A percentile compares a stretch with the other conserved stretches of the same genome.
Conservation (phyloP, 805 yeast genomes). For the Lachancea quebecensis region DNA sequence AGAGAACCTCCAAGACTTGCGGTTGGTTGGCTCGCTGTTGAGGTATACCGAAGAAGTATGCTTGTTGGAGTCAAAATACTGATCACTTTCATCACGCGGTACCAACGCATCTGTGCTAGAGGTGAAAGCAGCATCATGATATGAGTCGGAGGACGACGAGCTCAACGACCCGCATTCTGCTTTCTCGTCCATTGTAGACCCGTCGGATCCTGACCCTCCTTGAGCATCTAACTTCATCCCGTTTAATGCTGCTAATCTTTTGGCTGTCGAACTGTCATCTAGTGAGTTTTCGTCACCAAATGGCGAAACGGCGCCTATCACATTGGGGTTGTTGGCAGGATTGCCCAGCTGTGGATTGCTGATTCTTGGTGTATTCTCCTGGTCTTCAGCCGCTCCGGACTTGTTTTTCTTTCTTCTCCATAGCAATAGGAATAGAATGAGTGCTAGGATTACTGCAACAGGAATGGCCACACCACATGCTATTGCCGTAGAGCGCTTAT, state of each 20-base stretch:
- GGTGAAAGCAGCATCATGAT: conserved; percentile 36
- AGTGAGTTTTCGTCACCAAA: conserved; percentile 23
- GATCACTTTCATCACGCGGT: conserved; percentile 22
- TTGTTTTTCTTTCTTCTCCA: conserved; percentile 39
- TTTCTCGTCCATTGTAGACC: conserved; percentile 33
- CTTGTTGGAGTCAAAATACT: conserved; percentile 23
- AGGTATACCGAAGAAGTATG: conserved; percentile 30
- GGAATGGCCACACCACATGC: conserved; percentile 90
- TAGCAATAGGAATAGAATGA: conserved; percentile 50
- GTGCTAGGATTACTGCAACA: conserved; percentile 41
- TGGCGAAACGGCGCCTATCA: conserved; percentile 21
- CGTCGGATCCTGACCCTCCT: conserved; percentile 47
- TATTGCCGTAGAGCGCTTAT: conserved; percentile 63
- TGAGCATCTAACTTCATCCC: conserved; percentile 45
- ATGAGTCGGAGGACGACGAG: conserved; percentile 18
- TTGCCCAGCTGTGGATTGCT: conserved; percentile 36
- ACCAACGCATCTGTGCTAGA: conserved; percentile 37
- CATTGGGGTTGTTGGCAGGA: conserved; percentile 32
- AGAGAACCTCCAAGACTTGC: conserved; percentile 55
- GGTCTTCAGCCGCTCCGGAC: conserved; percentile 20
- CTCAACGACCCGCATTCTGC: conserved; percentile 22
- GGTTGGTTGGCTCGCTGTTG: conserved; percentile 31
- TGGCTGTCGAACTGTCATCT: conserved; percentile 23
- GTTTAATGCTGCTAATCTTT: conserved; percentile 44
- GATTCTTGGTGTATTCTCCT: conserved; percentile 30